Evolutionary conservation across 2,329 filamentous ascomycete species (phyloP).

Genomic region (Sporothrix curviconia): DNA sequence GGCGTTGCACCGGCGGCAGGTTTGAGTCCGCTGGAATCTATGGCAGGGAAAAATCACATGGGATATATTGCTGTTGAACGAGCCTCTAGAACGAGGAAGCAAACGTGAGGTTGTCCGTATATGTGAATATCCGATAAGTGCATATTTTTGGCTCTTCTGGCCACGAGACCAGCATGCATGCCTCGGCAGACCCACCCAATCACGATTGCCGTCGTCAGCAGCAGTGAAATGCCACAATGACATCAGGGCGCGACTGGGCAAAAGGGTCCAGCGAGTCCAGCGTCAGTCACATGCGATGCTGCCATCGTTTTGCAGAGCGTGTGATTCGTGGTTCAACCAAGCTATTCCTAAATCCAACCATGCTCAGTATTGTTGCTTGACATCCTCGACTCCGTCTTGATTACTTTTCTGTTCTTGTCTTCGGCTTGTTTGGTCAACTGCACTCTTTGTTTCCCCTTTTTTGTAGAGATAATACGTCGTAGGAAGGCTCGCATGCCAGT

Average conservation of each 20-base stretch:
- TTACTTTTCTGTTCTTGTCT: too few species aligned
- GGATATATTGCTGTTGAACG: slow-evolving; percentile 1
- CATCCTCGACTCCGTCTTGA: too few species aligned
- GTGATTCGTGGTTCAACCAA: too few species aligned
- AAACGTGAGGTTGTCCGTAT: background rate
- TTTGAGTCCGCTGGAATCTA: background rate
- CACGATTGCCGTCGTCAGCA: too few species aligned
- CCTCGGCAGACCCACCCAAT: slow-evolving; percentile 11
- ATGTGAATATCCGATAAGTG: background rate
- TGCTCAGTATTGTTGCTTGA: too few species aligned
- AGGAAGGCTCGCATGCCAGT: too few species aligned
- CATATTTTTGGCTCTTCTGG: background rate
- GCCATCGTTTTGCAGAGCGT: too few species aligned
- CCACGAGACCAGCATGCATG: slow-evolving; percentile 1
- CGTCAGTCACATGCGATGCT: too few species aligned
- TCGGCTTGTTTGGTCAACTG: too few species aligned
- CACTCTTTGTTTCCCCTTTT: too few species aligned
- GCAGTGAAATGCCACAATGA: slow-evolving; percentile 1
- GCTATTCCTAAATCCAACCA: too few species aligned
- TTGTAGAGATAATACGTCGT: too few species aligned
- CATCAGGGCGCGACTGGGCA: slow-evolving; percentile 9
- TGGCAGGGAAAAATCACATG: slow-evolving; percentile 7
- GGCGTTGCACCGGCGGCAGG: slow-evolving; percentile 1
- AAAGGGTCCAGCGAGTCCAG: background rate
- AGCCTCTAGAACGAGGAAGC: background rate